Evolutionary conservation across 78 protist species (phyloP).

Genomic region (Capsaspora owczarzaki): DNA sequence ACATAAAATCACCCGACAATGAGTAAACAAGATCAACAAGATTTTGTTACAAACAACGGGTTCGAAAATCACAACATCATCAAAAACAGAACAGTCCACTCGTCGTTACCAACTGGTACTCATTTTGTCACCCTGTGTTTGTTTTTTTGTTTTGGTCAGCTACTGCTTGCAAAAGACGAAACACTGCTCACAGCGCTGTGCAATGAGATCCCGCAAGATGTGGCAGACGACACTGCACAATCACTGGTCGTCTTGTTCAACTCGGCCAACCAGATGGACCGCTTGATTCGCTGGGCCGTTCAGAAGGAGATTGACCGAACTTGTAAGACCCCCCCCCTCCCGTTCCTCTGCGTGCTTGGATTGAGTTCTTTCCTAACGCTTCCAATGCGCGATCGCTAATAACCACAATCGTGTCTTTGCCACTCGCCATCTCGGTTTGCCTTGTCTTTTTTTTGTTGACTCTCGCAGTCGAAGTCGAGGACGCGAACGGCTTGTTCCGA

Average conservation of each 20-base stretch:
- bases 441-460: neutral
- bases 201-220: neutral
- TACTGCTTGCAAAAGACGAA: too few species aligned
- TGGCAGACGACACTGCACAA: neutral
- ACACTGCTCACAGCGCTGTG: too few species aligned
- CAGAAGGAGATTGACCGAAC: neutral
- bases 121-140: too few species aligned
- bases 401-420: neutral
- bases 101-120: too few species aligned
- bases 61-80: too few species aligned
- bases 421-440: neutral
- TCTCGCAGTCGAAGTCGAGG: neutral
- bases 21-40: too few species aligned
- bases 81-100: too few species aligned
- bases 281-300: neutral
- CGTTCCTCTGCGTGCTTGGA: neutral
- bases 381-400: neutral
- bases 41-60: too few species aligned
- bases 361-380: neutral
- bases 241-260: neutral
- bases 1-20: too few species aligned
- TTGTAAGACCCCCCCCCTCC: neutral
- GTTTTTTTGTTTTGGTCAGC: too few species aligned
- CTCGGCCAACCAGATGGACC: neutral
- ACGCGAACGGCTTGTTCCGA: neutral